These are phyloP conservation scores for Fraxinus sp. DNA, from an alignment of 305 asterid genomes.

Conservation along the genomic window DNA sequence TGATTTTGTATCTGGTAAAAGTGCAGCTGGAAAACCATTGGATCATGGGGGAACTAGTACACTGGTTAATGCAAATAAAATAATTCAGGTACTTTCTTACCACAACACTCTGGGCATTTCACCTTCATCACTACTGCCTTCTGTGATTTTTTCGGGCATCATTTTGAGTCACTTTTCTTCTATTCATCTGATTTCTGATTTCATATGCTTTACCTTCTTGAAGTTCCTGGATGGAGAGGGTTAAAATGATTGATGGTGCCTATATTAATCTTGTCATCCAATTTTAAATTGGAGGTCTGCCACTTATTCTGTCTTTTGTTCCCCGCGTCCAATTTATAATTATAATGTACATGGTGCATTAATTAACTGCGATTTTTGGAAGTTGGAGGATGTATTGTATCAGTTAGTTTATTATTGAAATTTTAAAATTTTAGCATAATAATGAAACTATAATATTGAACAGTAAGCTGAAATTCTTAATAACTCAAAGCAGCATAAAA, in stretches of 20 bases:
- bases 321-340: background rate
- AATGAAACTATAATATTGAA: background rate
- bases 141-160: conserved; percentile 10
- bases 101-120: conserved; percentile 8
- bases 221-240: background rate
- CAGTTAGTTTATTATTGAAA: background rate
- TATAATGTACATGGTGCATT: background rate
- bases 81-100: conserved; percentile 38
- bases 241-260: background rate
- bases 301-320: background rate
- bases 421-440: background rate
- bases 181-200: conserved; percentile 3
- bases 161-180: conserved; percentile 5
- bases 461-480: background rate
- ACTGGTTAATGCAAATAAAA: conserved; percentile 50
- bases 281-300: background rate
- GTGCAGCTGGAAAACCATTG: conserved; percentile 47
- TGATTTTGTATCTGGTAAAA: conserved; percentile 57
- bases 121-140: conserved; percentile 10
- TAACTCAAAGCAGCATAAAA: background rate
- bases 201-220: background rate
- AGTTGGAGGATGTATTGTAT: background rate
- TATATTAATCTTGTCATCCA: background rate
- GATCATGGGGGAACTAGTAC: conserved; percentile 64
- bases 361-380: background rate